A percentile compares a stretch with the other conserved stretches of the same genome.
phyloP scores from a whole-genome alignment of 768 basidiomycete genomes.

The Auricularia auricula-judae region DNA sequence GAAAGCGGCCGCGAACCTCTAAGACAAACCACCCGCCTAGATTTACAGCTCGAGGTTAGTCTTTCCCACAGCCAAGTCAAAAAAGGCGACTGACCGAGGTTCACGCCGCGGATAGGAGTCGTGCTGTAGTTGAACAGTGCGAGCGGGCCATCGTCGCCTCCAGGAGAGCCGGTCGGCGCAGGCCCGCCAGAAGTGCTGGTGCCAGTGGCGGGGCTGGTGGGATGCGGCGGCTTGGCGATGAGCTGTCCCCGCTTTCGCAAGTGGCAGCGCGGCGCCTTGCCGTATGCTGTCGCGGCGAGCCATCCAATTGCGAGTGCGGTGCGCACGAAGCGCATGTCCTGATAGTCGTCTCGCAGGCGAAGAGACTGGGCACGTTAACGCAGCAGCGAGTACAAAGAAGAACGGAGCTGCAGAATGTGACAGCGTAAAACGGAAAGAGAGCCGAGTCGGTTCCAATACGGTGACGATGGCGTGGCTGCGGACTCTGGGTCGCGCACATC shows the following conservation, averaged over 20 bases:
- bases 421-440: no score
- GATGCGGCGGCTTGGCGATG: not conserved
- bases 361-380: not conserved
- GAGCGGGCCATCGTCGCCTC: not conserved
- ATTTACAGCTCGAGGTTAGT: not conserved
- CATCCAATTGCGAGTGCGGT: not conserved
- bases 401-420: not conserved
- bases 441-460: no score
- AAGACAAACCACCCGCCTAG: conserved; percentile 58
- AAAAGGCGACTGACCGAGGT: conserved; percentile 35
- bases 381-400: not conserved
- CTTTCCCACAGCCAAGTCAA: no score
- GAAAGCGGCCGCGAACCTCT: conserved; percentile 19
- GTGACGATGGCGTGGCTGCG: no score
- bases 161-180: not conserved
- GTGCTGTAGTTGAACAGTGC: conserved; percentile 33
- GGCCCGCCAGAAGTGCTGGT: not conserved
- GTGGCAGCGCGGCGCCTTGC: not conserved
- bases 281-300: not conserved
- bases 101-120: conserved; percentile 45
- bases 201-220: not conserved
- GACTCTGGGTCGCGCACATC: no score
- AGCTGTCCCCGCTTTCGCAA: not conserved
- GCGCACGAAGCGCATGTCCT: not conserved
- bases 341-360: not conserved